phyloP scores from a whole-genome alignment of 2,329 filamentous ascomycete genomes.

The Beauveria sp. region DNA sequence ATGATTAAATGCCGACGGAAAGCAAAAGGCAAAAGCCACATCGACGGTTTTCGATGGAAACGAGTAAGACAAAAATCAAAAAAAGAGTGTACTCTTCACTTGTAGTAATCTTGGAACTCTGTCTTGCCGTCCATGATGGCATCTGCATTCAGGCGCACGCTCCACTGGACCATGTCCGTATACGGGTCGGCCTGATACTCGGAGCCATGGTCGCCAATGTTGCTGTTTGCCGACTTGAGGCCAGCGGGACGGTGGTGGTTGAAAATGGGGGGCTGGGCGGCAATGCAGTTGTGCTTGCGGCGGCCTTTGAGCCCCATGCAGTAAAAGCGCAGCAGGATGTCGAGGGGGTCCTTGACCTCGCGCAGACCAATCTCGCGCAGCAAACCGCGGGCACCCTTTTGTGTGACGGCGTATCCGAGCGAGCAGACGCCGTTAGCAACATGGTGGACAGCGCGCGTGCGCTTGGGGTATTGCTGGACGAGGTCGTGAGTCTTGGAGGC shows the following conservation, averaged over 20 bases:
- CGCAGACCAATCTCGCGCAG: conserved; percentile 29
- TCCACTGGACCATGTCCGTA: conserved; percentile 14
- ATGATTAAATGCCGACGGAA: not conserved
- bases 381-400: conserved; percentile 31
- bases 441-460: conserved; percentile 35
- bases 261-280: conserved; percentile 34
- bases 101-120: not conserved
- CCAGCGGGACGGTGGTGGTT: conserved; percentile 36
- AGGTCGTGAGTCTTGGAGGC: conserved; percentile 26
- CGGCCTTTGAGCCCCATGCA: conserved; percentile 31
- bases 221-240: conserved; percentile 23
- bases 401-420: conserved; percentile 36
- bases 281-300: conserved; percentile 30
- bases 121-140: conserved; percentile 10
- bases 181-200: conserved; percentile 19
- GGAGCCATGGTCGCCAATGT: conserved; percentile 27
- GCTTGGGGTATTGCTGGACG: conserved; percentile 23
- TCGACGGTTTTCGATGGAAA: not conserved
- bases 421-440: conserved; percentile 30
- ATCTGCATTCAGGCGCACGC: conserved; percentile 6
- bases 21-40: not conserved
- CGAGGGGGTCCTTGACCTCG: conserved; percentile 31
- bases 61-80: not conserved
- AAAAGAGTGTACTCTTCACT: not conserved
- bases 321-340: conserved; percentile 37